These are phyloP conservation scores for Hyaloperonospora arabidopsidis DNA, from an alignment of 352 stramenopile species.

Conservation along the genomic window DNA sequence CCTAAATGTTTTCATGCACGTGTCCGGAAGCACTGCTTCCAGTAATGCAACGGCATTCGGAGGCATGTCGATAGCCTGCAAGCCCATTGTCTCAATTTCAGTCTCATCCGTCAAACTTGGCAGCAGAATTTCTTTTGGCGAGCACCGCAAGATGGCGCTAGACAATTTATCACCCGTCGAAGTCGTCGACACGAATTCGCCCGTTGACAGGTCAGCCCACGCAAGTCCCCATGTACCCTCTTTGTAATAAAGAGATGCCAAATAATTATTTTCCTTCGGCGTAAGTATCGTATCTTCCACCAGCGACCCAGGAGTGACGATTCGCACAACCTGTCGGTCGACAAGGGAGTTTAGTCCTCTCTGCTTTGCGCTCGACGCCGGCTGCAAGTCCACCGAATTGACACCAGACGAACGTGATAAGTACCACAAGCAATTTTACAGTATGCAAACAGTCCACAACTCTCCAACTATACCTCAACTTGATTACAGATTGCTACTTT, in stretches of 20 bases:
- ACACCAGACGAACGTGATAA: background rate
- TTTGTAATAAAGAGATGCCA: constrained; percentile 43
- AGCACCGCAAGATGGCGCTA: constrained; percentile 52
- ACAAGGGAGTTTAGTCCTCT: constrained; percentile 54
- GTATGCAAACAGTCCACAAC: background rate
- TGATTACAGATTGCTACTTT: constrained; percentile 84
- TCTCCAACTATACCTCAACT: constrained; percentile 38
- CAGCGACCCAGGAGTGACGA: constrained; percentile 66
- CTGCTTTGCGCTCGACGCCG: constrained; percentile 39
- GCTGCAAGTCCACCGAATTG: constrained; percentile 21
- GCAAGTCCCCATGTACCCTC: constrained; percentile 43
- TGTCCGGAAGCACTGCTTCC: constrained; percentile 34
- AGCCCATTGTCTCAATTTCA: background rate
- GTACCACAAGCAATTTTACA: background rate
- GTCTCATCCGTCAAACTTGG: constrained; percentile 17
- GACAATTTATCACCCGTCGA: constrained; percentile 48
- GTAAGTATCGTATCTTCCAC: constrained; percentile 74
- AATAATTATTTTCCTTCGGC: constrained; percentile 73
- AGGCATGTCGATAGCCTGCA: constrained; percentile 1
- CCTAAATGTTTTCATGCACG: constrained; percentile 60
- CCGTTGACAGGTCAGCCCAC: constrained; percentile 71
- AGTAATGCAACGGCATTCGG: constrained; percentile 25
- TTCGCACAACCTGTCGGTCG: constrained; percentile 67
- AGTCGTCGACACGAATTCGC: constrained; percentile 64
- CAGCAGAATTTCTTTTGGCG: constrained; percentile 60